Conservation (phyloP, 257 asterid genomes). For the Ligustrum vulgare region DNA sequence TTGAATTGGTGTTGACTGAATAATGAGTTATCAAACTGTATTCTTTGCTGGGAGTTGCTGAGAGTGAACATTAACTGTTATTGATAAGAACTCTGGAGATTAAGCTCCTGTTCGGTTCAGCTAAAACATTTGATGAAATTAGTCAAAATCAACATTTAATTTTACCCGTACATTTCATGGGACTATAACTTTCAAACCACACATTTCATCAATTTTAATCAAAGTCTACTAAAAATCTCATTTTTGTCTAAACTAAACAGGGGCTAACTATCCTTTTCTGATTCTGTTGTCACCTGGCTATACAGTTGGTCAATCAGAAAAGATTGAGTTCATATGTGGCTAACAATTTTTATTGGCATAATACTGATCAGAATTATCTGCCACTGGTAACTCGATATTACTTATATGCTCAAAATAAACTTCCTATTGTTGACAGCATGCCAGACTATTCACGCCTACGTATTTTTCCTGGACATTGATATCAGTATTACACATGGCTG, state of each 20-base stretch:
- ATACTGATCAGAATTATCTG: neutral
- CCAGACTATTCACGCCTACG: neutral
- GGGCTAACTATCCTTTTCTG: neutral
- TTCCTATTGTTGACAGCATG: neutral
- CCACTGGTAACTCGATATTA: neutral
- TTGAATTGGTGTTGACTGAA: neutral
- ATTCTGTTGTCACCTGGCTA: neutral
- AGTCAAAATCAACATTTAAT: too few species aligned
- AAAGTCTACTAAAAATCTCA: too few species aligned
- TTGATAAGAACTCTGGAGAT: constrained; percentile 6
- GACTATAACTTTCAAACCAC: too few species aligned
- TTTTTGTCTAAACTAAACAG: too few species aligned
- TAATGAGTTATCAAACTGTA: neutral
- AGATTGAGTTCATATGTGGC: neutral
- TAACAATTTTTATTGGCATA: neutral
- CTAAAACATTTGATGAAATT: too few species aligned
- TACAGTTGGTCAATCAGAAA: neutral
- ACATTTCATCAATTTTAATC: too few species aligned
- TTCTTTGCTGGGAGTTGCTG: constrained; percentile 3
- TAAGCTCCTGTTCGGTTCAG: neutral
- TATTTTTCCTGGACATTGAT: neutral
- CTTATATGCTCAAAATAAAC: neutral
- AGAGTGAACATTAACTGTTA: neutral
- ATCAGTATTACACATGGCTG: neutral
- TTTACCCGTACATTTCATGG: too few species aligned